Evolutionary conservation across 176 grass and related monocot genomes (phyloP).

Genomic region (Oryza coarctata): DNA sequence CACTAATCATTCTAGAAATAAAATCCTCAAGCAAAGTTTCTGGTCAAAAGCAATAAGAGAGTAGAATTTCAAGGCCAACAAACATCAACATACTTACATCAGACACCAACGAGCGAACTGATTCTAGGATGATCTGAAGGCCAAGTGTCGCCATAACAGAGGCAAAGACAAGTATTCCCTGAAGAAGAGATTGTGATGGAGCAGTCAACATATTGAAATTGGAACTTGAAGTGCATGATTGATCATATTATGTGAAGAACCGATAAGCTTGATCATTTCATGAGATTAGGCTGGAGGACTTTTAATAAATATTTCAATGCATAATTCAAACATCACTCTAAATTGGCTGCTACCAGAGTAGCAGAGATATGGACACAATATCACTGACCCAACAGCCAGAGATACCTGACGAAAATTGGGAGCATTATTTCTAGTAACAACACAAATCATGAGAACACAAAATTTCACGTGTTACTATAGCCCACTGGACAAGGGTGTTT

Average conservation of each 20-base stretch:
- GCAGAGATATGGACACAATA: neutral
- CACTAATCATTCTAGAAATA: neutral
- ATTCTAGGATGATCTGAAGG: conserved; percentile 96
- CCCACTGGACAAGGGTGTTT: neutral
- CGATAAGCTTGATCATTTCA: neutral
- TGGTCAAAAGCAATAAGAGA: neutral
- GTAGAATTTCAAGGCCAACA: neutral
- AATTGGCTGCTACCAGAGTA: neutral
- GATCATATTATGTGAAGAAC: neutral
- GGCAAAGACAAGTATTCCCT: conserved; percentile 99
- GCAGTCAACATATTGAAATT: conserved; percentile 18
- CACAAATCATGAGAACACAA: neutral
- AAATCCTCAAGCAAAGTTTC: neutral
- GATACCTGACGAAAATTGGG: neutral
- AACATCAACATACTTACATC: conserved; percentile 39
- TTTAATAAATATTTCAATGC: neutral
- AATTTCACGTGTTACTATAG: neutral
- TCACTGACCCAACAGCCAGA: neutral
- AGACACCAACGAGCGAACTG: conserved; percentile 51
- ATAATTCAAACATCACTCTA: neutral
- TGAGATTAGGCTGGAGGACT: neutral
- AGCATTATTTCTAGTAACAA: conserved; percentile 10
- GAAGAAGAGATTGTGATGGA: conserved; percentile 22
- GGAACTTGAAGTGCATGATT: neutral
- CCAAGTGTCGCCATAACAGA: conserved; percentile 99